A percentile compares a stretch with the other conserved stretches of the same genome.
Conservation (phyloP, 257 asterid species). For the Parsonsia alboflavescens region DNA sequence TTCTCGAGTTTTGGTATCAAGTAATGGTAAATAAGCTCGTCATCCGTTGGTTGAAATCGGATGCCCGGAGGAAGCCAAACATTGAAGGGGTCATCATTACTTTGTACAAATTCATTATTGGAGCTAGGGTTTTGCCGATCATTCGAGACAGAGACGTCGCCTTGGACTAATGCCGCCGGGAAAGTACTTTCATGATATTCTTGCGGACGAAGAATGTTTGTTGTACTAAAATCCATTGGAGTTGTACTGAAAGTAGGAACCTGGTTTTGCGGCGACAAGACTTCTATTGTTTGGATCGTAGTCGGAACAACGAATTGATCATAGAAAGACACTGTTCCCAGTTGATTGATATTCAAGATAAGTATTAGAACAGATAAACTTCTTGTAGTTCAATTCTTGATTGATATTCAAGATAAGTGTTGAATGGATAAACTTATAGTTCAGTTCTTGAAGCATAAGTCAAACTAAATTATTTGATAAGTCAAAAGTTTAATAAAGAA, state of each 20-base stretch:
- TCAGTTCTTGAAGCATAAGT: too few species aligned
- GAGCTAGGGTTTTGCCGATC: background rate
- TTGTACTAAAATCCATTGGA: background rate
- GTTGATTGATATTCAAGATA: too few species aligned
- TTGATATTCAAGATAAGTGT: too few species aligned
- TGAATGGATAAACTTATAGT: too few species aligned
- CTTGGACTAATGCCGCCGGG: background rate
- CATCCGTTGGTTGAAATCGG: slow-evolving; percentile 78
- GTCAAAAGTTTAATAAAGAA: too few species aligned
- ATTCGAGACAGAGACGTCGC: background rate
- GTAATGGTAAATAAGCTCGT: slow-evolving; percentile 65
- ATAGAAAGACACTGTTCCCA: too few species aligned
- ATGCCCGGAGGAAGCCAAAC: slow-evolving; percentile 71
- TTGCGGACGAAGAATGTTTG: background rate
- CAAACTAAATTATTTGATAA: too few species aligned
- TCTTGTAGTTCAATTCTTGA: too few species aligned
- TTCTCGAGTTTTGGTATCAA: slow-evolving; percentile 59
- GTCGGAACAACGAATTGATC: background rate
- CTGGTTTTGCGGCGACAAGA: background rate
- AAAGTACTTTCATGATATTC: background rate
- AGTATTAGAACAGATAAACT: too few species aligned
- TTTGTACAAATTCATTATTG: background rate
- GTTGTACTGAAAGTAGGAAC: background rate
- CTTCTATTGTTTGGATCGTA: background rate
- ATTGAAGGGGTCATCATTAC: background rate